phyloP scores from a whole-genome alignment of 2,329 filamentous ascomycete genomes.

The Trichocomaceae sp. region DNA sequence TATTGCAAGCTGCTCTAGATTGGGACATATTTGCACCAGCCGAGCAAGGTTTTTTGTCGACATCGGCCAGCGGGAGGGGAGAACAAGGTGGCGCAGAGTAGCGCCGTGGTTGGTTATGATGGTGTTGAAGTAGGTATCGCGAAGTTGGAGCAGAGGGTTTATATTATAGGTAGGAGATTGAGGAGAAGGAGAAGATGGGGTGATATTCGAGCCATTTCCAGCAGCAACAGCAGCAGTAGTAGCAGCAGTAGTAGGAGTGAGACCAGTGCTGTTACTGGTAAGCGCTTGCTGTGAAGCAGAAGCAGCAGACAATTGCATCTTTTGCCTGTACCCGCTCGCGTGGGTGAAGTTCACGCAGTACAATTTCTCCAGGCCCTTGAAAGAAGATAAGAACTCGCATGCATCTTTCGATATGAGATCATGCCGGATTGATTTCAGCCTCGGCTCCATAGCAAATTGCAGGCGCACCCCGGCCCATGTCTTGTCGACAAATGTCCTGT shows the following conservation, averaged over 20 bases:
- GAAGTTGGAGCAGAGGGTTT: conserved; percentile 16
- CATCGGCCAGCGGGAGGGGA: conserved; percentile 51
- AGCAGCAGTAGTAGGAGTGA: background rate
- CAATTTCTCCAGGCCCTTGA: conserved; percentile 43
- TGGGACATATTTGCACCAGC: conserved; percentile 49
- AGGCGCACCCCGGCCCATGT: conserved; percentile 42
- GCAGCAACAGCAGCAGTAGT: conserved; percentile 24
- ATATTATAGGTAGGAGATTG: conserved; percentile 7
- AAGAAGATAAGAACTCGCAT: conserved; percentile 37
- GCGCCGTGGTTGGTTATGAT: conserved; percentile 47
- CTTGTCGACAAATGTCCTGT: conserved; percentile 49
- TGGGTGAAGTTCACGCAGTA: conserved; percentile 45
- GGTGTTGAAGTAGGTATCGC: conserved; percentile 45
- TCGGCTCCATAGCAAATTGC: conserved; percentile 22
- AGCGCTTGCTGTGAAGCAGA: conserved; percentile 21
- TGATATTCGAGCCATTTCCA: conserved; percentile 16
- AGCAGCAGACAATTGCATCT: conserved; percentile 17
- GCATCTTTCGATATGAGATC: conserved; percentile 45
- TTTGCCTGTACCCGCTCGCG: conserved; percentile 28
- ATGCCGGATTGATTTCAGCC: conserved; percentile 44
- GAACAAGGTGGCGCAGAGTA: conserved; percentile 50
- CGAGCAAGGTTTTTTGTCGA: conserved; percentile 43
- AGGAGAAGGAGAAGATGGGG: conserved; percentile 15
- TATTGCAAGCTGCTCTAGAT: conserved; percentile 54
- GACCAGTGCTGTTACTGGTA: background rate